Percentiles rank a stretch among this genome's conserved stretches.
Conservation (phyloP, 108 stramenopile genomes). For the Cyclotella sp. region DNA sequence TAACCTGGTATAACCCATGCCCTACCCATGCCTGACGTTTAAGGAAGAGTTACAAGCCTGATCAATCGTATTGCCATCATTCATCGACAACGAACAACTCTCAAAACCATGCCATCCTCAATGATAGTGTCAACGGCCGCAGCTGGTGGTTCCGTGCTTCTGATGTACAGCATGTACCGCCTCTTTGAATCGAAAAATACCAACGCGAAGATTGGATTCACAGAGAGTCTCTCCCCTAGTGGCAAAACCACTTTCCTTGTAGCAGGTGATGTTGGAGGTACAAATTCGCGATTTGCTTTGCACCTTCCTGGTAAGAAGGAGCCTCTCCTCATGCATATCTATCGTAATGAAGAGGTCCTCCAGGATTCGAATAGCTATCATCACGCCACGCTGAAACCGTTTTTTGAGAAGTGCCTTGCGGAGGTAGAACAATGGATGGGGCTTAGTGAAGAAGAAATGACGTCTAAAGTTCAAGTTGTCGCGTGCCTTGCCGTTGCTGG, state of each 20-base stretch:
- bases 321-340: constrained; percentile 59
- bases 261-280: constrained; percentile 93
- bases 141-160: background rate
- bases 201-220: background rate
- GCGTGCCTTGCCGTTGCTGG: constrained; percentile 94
- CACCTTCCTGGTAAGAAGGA: constrained; percentile 52
- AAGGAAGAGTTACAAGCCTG: too few relatives aligned
- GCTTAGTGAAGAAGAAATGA: constrained; percentile 24
- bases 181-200: constrained; percentile 1
- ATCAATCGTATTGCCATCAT: too few relatives aligned
- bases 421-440: constrained; percentile 47
- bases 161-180: constrained; percentile 3
- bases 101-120: constrained; percentile 3
- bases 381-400: constrained; percentile 68
- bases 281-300: constrained; percentile 86
- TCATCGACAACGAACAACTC: too few relatives aligned
- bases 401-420: constrained; percentile 69
- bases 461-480: constrained; percentile 49
- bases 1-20: too few relatives aligned
- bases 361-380: constrained; percentile 49
- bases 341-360: constrained; percentile 63
- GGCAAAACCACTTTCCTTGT: constrained; percentile 62
- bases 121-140: background rate
- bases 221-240: background rate
- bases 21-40: too few relatives aligned